Percentiles rank a stretch among this genome's conserved stretches.
phyloP scores from a whole-genome alignment of 208 protist genomes.

The Acanthamoeba healyi region DNA sequence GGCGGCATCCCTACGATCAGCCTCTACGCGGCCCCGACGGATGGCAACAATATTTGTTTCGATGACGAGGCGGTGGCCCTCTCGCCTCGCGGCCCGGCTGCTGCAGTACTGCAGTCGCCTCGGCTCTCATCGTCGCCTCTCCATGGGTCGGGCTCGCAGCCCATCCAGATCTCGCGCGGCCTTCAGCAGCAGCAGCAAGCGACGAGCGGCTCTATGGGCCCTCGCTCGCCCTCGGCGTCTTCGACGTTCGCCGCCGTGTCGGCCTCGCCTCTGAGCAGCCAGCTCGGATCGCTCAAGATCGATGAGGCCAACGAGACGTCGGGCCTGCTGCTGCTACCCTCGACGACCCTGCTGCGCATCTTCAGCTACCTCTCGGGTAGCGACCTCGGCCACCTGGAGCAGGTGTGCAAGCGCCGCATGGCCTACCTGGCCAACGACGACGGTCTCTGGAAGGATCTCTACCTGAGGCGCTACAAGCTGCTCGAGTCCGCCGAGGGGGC shows the following conservation, averaged over 20 bases:
- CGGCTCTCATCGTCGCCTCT: constrained; percentile 60
- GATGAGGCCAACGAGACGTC: constrained; percentile 18
- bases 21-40: not conserved
- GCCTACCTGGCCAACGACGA: constrained; percentile 63
- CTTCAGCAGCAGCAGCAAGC: not conserved
- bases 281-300: not conserved
- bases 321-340: constrained; percentile 52
- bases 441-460: constrained; percentile 63
- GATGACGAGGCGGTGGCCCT: not conserved
- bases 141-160: constrained; percentile 23
- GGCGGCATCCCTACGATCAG: not conserved
- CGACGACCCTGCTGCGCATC: constrained; percentile 65
- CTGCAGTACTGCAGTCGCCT: constrained; percentile 36
- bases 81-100: not conserved
- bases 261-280: constrained; percentile 16
- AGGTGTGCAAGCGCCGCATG: constrained; percentile 70
- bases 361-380: constrained; percentile 53
- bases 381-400: constrained; percentile 67
- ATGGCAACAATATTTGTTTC: constrained; percentile 76
- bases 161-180: constrained; percentile 28
- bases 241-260: not conserved
- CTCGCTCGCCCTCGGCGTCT: constrained; percentile 5
- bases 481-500: constrained; percentile 16
- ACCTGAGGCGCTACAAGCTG: constrained; percentile 70
- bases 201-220: not conserved